A percentile compares a stretch with the other conserved stretches of the same genome.
These are phyloP conservation scores for Trametes meyenii DNA, from an alignment of 768 basidiomycete genomes.

Conservation along the genomic window DNA sequence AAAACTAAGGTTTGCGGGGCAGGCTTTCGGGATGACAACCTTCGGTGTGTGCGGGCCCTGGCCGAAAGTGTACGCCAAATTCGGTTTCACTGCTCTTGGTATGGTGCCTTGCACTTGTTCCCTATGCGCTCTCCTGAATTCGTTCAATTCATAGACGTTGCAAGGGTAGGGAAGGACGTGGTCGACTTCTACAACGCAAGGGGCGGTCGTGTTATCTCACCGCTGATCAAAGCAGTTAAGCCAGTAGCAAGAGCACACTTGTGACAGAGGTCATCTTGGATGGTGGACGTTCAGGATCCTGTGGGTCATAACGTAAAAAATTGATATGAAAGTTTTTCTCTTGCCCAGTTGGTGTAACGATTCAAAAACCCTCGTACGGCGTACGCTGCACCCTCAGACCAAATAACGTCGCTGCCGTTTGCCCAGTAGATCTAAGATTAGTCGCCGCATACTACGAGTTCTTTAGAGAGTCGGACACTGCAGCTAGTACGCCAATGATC, in stretches of 20 bases:
- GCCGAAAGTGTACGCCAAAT: conserved; percentile 88
- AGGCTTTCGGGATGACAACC: conserved; percentile 70
- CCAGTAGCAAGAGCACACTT: conserved; percentile 6
- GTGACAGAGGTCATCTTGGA: neutral
- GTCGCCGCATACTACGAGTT: too few relatives aligned
- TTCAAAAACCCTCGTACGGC: too few relatives aligned
- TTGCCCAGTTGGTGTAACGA: too few relatives aligned
- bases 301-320: too few relatives aligned
- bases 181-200: conserved; percentile 83
- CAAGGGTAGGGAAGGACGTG: conserved; percentile 81
- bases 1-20: conserved; percentile 17
- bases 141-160: conserved; percentile 56
- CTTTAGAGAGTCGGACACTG: too few relatives aligned
- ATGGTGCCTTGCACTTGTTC: conserved; percentile 32
- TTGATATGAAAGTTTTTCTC: too few relatives aligned
- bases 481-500: too few relatives aligned
- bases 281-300: too few relatives aligned
- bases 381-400: too few relatives aligned
- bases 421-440: too few relatives aligned
- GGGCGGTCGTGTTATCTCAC: conserved; percentile 70
- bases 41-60: conserved; percentile 94
- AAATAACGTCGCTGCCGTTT: too few relatives aligned
- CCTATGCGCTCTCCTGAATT: neutral
- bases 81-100: conserved; percentile 80
- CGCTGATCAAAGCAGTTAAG: conserved; percentile 70